These are phyloP conservation scores for Emiliania huxleyi DNA, from an alignment of 78 protist genomes.

Conservation along the genomic window DNA sequence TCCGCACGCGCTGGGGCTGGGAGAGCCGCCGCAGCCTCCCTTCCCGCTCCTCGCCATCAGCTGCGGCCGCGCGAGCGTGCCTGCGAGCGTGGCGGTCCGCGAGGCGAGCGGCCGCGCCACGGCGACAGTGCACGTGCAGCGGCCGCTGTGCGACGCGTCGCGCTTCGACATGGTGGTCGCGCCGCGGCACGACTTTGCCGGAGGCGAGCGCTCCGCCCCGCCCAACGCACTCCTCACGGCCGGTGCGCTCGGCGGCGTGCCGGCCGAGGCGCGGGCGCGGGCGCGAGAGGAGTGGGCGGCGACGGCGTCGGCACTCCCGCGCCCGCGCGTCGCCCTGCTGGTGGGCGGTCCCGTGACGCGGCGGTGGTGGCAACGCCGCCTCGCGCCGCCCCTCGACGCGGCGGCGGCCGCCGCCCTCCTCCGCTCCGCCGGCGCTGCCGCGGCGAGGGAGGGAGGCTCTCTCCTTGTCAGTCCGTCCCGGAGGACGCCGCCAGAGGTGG, in stretches of 20 bases:
- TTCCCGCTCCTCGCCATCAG: background rate
- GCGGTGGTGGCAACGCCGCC: background rate
- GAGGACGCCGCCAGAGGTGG: background rate
- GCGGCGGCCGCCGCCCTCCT: background rate
- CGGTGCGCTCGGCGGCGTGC: background rate
- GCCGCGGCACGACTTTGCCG: background rate
- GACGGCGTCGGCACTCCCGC: background rate
- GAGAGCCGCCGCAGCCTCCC: background rate
- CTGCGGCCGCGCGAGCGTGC: constrained; percentile 2
- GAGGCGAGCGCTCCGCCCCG: background rate
- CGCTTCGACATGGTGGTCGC: background rate
- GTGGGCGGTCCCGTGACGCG: background rate
- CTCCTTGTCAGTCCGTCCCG: background rate
- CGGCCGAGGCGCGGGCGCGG: background rate
- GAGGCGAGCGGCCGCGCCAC: background rate
- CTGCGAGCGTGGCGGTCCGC: background rate
- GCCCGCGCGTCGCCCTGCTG: background rate
- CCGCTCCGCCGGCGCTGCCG: background rate
- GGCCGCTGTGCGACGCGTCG: background rate
- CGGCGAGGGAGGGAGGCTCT: too few species aligned
- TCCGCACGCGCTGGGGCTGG: background rate
- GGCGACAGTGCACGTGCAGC: background rate
- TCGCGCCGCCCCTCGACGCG: background rate
- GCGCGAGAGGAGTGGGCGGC: background rate
- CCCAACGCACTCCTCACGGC: background rate